These are phyloP conservation scores for Malbranchea zuffiana DNA, from an alignment of 2,329 filamentous ascomycete genomes.

Conservation along the genomic window DNA sequence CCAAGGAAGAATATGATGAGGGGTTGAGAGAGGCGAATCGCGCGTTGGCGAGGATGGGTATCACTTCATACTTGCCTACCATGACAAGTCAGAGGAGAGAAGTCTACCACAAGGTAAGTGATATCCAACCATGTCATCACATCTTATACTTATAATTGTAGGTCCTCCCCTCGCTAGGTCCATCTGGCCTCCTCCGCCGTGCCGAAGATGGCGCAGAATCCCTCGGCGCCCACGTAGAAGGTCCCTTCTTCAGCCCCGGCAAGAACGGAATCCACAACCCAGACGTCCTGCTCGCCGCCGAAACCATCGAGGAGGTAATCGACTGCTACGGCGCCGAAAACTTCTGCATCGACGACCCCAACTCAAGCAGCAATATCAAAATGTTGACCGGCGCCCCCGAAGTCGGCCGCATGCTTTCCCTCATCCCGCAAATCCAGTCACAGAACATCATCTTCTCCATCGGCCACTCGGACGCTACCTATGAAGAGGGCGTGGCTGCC, in stretches of 20 bases:
- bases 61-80: conserved; percentile 80
- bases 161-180: conserved; percentile 63
- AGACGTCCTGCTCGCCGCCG: conserved; percentile 55
- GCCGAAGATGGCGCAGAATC: conserved; percentile 67
- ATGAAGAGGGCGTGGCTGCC: conserved; percentile 64
- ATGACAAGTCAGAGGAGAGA: conserved; percentile 66
- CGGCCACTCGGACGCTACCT: conserved; percentile 78
- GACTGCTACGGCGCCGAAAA: conserved; percentile 56
- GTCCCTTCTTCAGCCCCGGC: conserved; percentile 69
- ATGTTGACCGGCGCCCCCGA: conserved; percentile 85
- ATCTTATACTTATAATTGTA: conserved; percentile 13
- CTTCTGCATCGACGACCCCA: conserved; percentile 31
- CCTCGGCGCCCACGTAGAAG: conserved; percentile 81
- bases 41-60: conserved; percentile 62
- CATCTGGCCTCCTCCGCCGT: conserved; percentile 51
- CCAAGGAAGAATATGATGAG: conserved; percentile 58
- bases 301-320: conserved; percentile 48
- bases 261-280: conserved; percentile 81
- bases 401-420: conserved; percentile 54
- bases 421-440: conserved; percentile 56
- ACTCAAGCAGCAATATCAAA: conserved; percentile 43
- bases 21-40: conserved; percentile 61
- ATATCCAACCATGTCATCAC: background rate
- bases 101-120: conserved; percentile 65
- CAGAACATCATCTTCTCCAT: conserved; percentile 66